Evolutionary conservation across 495 filamentous ascomycete genomes (phyloP), one percentile per base, ranked within the genome.

Genomic region (Aspergillus homomorphus): DNA sequence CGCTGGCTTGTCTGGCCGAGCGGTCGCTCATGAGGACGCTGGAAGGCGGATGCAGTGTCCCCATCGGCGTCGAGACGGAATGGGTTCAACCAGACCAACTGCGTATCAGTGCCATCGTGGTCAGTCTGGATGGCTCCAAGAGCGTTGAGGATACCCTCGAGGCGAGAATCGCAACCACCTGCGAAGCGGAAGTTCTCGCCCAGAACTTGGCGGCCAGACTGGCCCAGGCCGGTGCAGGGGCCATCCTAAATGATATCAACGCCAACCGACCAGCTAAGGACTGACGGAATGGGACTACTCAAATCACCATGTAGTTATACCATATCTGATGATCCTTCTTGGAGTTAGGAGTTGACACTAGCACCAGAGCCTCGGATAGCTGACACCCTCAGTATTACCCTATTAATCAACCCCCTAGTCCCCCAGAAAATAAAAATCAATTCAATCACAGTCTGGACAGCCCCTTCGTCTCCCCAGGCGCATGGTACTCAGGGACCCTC

Each of bases 41-140:
- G 14, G 89, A 95, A 67, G 91, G 91, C n/a, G 91, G 91, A 7
- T 96, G 91, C 69, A 88, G 83, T 63, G 89, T 92, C 20, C 91
- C 91, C 1, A 89, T 95, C 66, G 91, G 91, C 7, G 89, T 95
- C 4, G 57, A 66, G 61, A 66, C 64, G 21, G 60, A 63, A 44
- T 66, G 64, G 64, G 20, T 66, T 21, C 38, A 50, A n/a, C 8
- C 20, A 24, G 46, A 52, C n/a, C n/a, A 16, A 0, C 53, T 66
- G 50, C 24, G 24, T 42, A 62, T 66, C 12, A 50, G 43, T 5
- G 60, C 53, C 0, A 60, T 62, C 33, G 63, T 66, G 53, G 63
- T 66, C 0, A 66, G 63, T 51, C 38, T 66, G 16, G 59, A 62
- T 56, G 63, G 63, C 4, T 21, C 33, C 2, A 38, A 58, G 51